A percentile compares a stretch with the other conserved stretches of the same genome.
Conservation (phyloP, 179 eudicot species). For the Monotropa hypopitys region DNA sequence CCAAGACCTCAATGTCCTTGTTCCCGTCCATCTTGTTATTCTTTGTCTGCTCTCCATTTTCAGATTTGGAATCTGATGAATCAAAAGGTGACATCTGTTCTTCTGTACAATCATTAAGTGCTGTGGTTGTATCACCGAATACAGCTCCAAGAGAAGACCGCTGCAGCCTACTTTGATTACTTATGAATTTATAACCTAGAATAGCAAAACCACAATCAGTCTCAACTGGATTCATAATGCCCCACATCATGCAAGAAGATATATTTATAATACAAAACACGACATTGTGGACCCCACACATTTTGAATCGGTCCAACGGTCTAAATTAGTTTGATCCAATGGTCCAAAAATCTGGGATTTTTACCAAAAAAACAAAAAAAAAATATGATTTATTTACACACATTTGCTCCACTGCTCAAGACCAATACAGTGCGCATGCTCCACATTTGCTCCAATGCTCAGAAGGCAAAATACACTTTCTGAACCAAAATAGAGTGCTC, state of each 20-base stretch:
- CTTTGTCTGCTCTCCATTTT: constrained; percentile 10
- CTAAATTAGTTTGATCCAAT: too few relatives aligned
- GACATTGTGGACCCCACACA: too few relatives aligned
- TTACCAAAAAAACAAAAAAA: too few relatives aligned
- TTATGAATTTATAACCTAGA: constrained; percentile 21
- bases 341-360: too few relatives aligned
- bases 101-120: constrained; percentile 22
- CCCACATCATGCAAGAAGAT: neutral
- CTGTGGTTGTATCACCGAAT: constrained; percentile 25
- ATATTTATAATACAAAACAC: neutral
- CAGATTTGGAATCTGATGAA: constrained; percentile 14
- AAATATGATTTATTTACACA: too few relatives aligned
- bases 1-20: constrained; percentile 23
- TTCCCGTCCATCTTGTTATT: constrained; percentile 12
- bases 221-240: neutral
- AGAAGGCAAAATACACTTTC: too few relatives aligned
- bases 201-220: neutral
- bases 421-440: too few relatives aligned
- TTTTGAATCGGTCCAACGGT: too few relatives aligned
- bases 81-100: constrained; percentile 16
- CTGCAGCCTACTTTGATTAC: constrained; percentile 17
- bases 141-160: constrained; percentile 21
- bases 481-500: too few relatives aligned
- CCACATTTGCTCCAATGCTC: too few relatives aligned
- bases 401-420: too few relatives aligned